Conservation (phyloP, 2,329 filamentous ascomycete genomes). For the Fusarium keratoplasticum region DNA sequence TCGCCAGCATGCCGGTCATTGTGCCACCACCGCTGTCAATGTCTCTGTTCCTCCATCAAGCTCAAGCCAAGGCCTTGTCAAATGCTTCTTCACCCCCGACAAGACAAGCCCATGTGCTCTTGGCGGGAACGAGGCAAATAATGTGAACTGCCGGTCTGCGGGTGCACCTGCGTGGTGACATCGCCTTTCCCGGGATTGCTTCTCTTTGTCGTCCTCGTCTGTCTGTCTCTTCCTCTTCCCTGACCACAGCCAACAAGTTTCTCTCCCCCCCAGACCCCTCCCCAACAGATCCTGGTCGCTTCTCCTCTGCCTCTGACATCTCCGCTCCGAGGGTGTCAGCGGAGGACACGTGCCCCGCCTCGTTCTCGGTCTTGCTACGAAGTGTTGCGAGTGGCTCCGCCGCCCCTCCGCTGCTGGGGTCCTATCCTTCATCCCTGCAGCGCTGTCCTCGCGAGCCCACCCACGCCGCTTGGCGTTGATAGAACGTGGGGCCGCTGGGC, state of each 20-base stretch:
- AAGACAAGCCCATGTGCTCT: not conserved
- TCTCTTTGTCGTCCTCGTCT: not conserved
- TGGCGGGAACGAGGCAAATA: slow-evolving; percentile 7
- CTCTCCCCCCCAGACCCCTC: not conserved
- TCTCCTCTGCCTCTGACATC: slow-evolving; percentile 5
- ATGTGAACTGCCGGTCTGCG: slow-evolving; percentile 5
- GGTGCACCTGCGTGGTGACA: slow-evolving; percentile 8
- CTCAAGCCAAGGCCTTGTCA: slow-evolving; percentile 36
- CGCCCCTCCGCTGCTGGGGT: slow-evolving; percentile 22
- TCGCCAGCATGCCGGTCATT: not conserved
- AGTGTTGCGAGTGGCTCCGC: slow-evolving; percentile 32
- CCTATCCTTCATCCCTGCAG: slow-evolving; percentile 12
- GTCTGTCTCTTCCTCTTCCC: not conserved
- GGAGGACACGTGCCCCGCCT: slow-evolving; percentile 36
- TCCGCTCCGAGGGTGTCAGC: slow-evolving; percentile 30
- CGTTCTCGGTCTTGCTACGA: slow-evolving; percentile 3
- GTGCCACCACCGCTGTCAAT: not conserved
- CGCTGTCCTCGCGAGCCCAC: slow-evolving; percentile 13
- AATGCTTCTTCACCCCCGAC: slow-evolving; percentile 34
- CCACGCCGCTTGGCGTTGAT: slow-evolving; percentile 23
- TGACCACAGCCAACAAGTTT: not conserved
- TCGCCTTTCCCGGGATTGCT: not conserved
- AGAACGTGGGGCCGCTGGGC: slow-evolving; percentile 32
- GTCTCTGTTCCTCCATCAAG: not conserved
- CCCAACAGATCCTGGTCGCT: slow-evolving; percentile 3